Conservation (phyloP, 148 eudicot species). For the Silene latifolia region DNA sequence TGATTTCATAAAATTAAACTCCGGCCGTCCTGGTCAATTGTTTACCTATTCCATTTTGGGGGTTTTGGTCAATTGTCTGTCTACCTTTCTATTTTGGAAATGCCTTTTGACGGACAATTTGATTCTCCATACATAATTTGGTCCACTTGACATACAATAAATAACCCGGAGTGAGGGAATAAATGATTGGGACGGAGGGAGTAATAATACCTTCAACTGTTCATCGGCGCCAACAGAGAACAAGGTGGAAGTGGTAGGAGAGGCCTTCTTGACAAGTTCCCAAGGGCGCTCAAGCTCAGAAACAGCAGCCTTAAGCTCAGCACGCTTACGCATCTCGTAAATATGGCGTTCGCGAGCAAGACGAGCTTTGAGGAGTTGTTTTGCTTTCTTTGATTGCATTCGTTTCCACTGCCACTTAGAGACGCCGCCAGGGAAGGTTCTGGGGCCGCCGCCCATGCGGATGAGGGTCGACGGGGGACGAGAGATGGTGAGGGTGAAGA, state of each 20-base stretch:
- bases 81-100: too few relatives aligned
- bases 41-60: too few relatives aligned
- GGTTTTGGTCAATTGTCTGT: too few relatives aligned
- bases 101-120: too few relatives aligned
- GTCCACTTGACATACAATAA: too few relatives aligned
- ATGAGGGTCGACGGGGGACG: slow-evolving; percentile 31
- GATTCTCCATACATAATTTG: too few relatives aligned
- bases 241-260: slow-evolving; percentile 43
- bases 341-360: slow-evolving; percentile 72
- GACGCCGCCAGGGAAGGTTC: slow-evolving; percentile 89
- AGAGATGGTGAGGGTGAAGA: slow-evolving; percentile 28
- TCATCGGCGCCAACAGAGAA: slow-evolving; percentile 78
- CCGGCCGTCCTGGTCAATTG: too few relatives aligned
- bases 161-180: too few relatives aligned
- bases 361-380: slow-evolving; percentile 77
- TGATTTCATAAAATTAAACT: too few relatives aligned
- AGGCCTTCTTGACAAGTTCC: slow-evolving; percentile 54
- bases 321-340: slow-evolving; percentile 87
- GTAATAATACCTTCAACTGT: slow-evolving; percentile 52
- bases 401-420: slow-evolving; percentile 96
- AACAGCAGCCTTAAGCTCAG: slow-evolving; percentile 83
- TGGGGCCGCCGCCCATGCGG: slow-evolving; percentile 86
- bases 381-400: slow-evolving; percentile 73
- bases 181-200: too few relatives aligned
- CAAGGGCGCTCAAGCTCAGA: slow-evolving; percentile 84